A percentile compares a stretch with the other conserved stretches of the same genome.
Conservation (phyloP, 495 filamentous ascomycete species). For the Penicillium pancosmium region DNA sequence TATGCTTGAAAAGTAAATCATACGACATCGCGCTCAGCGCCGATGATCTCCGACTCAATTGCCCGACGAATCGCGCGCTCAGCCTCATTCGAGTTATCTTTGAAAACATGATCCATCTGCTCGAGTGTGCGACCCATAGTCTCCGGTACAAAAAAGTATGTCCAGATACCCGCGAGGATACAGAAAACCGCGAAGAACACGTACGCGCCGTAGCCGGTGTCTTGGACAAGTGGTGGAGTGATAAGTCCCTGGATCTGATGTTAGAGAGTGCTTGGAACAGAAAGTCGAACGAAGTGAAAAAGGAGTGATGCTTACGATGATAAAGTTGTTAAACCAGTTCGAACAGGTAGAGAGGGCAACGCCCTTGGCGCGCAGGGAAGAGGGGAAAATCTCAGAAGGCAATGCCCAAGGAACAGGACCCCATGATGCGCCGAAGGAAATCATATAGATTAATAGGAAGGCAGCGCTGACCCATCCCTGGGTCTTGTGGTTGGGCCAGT, state of each 20-base stretch:
- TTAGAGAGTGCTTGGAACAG: neutral
- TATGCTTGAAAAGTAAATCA: neutral
- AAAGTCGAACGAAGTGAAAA: no score
- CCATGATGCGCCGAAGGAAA: constrained; percentile 52
- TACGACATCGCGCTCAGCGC: constrained; percentile 10
- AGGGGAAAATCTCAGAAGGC: constrained; percentile 52
- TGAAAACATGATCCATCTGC: constrained; percentile 59
- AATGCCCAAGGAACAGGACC: constrained; percentile 51
- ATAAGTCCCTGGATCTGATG: constrained; percentile 41
- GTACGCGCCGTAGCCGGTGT: constrained; percentile 58
- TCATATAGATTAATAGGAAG: constrained; percentile 51
- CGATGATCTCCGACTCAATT: constrained; percentile 42
- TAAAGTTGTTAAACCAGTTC: constrained; percentile 61
- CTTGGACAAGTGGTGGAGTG: constrained; percentile 56
- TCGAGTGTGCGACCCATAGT: constrained; percentile 61
- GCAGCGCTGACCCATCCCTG: constrained; percentile 54
- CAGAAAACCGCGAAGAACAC: constrained; percentile 62
- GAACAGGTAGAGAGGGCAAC: constrained; percentile 55
- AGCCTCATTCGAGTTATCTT: constrained; percentile 45
- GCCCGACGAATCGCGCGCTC: constrained; percentile 40
- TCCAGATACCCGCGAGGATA: constrained; percentile 54
- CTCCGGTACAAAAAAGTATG: constrained; percentile 58
- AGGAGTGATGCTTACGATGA: constrained; percentile 40
- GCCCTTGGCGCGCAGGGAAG: constrained; percentile 54
- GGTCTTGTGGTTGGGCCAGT: constrained; percentile 48